phyloP scores from a whole-genome alignment of 2,329 filamentous ascomycete species.

The Metarhizium guizhouense region DNA sequence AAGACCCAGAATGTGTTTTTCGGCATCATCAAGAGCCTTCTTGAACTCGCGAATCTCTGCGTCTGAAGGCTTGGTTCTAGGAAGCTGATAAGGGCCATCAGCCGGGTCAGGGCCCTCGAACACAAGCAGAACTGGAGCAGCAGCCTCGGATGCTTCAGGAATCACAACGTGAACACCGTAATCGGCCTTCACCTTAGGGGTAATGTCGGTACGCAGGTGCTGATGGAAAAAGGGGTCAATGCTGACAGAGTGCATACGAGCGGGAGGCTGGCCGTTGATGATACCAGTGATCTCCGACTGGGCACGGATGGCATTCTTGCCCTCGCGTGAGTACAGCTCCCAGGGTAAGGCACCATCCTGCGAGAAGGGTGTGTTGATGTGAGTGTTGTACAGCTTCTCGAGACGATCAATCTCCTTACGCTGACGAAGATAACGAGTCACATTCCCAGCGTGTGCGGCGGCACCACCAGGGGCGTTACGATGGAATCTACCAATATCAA shows the following conservation, averaged over 20 bases:
- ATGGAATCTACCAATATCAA: constrained; percentile 77
- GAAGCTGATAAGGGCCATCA: constrained; percentile 40
- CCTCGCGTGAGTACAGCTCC: constrained; percentile 81
- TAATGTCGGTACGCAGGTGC: constrained; percentile 57
- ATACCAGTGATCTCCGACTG: constrained; percentile 68
- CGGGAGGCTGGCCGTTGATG: constrained; percentile 64
- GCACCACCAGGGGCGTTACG: constrained; percentile 63
- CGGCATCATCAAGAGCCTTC: constrained; percentile 45
- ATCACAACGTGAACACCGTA: constrained; percentile 68
- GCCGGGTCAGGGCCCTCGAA: constrained; percentile 55
- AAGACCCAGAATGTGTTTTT: constrained; percentile 47
- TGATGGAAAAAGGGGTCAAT: constrained; percentile 75
- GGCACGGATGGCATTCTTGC: constrained; percentile 71
- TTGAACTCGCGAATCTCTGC: constrained; percentile 45
- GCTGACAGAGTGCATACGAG: constrained; percentile 55
- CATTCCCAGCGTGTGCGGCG: constrained; percentile 69
- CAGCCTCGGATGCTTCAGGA: constrained; percentile 51
- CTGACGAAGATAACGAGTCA: constrained; percentile 81
- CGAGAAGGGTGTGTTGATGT: constrained; percentile 71
- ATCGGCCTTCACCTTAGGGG: constrained; percentile 53
- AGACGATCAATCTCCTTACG: constrained; percentile 74
- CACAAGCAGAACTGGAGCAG: constrained; percentile 60
- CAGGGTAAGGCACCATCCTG: constrained; percentile 65
- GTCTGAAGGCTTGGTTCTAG: constrained; percentile 42
- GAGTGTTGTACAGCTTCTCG: constrained; percentile 71